Evolutionary conservation across 1,284 basidiomycete genomes (phyloP).

Genomic region (Boletus mariae): DNA sequence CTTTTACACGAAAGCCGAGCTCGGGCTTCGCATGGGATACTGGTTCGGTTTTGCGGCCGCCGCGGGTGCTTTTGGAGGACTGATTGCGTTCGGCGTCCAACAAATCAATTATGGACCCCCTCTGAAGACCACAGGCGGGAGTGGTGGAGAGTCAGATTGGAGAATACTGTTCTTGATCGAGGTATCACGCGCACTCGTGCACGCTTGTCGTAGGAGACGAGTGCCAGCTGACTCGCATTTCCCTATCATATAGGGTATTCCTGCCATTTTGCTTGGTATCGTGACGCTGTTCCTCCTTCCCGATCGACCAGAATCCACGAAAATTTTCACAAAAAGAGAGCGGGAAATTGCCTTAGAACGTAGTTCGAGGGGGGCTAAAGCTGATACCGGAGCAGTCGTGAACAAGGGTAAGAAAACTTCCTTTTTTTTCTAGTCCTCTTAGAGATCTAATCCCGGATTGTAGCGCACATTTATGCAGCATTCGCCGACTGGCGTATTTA

Average conservation of each 20-base stretch:
- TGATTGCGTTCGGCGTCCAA: constrained; percentile 71
- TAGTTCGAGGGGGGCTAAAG: constrained; percentile 65
- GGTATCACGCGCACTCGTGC: constrained; percentile 34
- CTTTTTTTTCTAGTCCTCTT: not conserved
- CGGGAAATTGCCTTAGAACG: constrained; percentile 69
- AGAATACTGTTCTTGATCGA: constrained; percentile 75
- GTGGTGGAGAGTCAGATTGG: constrained; percentile 44
- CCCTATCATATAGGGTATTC: constrained; percentile 46
- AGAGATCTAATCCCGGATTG: not conserved
- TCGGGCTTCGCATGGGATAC: constrained; percentile 71
- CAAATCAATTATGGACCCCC: constrained; percentile 41
- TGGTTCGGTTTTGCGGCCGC: constrained; percentile 81
- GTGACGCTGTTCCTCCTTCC: constrained; percentile 67
- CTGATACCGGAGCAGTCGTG: constrained; percentile 63
- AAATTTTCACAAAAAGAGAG: constrained; percentile 65
- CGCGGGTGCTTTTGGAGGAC: constrained; percentile 76
- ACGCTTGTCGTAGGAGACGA: not conserved
- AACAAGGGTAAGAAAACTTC: constrained; percentile 51
- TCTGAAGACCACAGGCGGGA: constrained; percentile 19
- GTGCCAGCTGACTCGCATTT: not conserved
- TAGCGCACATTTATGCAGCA: constrained; percentile 60
- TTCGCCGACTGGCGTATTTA: constrained; percentile 68
- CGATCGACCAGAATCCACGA: constrained; percentile 72
- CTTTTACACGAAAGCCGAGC: constrained; percentile 70
- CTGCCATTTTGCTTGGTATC: constrained; percentile 68